Percentiles rank a stretch among this genome's conserved stretches.
phyloP scores from a whole-genome alignment of 2,329 filamentous ascomycete genomes.

The Alternaria sp. region DNA sequence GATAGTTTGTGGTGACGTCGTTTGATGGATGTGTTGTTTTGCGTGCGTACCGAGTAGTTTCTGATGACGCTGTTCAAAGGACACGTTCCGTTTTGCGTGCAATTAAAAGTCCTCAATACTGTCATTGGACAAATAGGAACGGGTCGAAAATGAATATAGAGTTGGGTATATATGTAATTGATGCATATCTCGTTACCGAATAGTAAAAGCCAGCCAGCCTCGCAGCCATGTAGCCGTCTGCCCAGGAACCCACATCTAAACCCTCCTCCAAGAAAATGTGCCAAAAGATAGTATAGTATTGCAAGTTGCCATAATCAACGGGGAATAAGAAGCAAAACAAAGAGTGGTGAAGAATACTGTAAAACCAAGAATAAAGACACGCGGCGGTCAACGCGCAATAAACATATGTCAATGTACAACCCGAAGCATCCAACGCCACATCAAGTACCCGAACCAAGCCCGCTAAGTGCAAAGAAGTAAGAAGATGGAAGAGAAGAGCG shows the following conservation, averaged over 20 bases:
- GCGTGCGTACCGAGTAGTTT: neutral
- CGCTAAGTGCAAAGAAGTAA: conserved; percentile 42
- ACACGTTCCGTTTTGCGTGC: neutral
- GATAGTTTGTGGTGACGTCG: neutral
- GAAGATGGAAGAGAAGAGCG: conserved; percentile 10
- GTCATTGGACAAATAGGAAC: neutral
- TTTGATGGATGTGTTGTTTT: neutral
- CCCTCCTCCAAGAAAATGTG: neutral
- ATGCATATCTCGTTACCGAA: neutral
- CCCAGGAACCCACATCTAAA: neutral
- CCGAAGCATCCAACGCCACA: neutral
- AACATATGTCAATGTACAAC: neutral
- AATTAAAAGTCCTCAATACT: neutral
- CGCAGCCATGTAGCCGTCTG: neutral
- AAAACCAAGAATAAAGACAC: neutral
- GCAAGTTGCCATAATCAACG: neutral
- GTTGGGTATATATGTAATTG: neutral
- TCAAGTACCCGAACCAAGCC: conserved; percentile 11
- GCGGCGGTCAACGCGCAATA: neutral
- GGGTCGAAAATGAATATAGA: neutral
- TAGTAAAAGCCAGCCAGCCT: neutral
- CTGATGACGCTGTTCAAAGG: too few species aligned
- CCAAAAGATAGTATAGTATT: neutral
- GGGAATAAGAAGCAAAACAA: neutral
- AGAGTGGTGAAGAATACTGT: neutral